These are phyloP conservation scores for Phytophthora pini DNA, from an alignment of 352 stramenopile genomes.

Conservation along the genomic window DNA sequence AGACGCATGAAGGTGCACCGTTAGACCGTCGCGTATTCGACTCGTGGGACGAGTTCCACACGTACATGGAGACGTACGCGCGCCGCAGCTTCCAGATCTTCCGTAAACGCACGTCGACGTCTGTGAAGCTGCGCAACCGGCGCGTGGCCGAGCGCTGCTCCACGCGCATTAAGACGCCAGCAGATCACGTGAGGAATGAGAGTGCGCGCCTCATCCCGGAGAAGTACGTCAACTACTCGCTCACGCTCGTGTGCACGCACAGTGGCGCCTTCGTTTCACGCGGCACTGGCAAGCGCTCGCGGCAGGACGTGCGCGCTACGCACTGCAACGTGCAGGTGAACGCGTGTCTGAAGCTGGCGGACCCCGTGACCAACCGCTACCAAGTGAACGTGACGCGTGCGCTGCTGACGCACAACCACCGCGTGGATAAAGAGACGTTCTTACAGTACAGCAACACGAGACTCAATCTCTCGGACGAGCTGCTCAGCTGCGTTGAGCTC, in stretches of 20 bases:
- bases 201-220: constrained; percentile 36
- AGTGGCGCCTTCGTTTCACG: constrained; percentile 42
- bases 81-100: constrained; percentile 45
- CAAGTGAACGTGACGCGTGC: constrained; percentile 39
- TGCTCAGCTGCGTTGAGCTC: constrained; percentile 43
- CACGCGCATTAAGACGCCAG: constrained; percentile 7
- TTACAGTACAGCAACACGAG: constrained; percentile 44
- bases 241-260: constrained; percentile 50
- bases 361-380: constrained; percentile 36
- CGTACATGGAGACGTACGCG: constrained; percentile 37
- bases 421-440: constrained; percentile 42
- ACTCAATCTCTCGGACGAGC: constrained; percentile 33
- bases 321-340: constrained; percentile 45
- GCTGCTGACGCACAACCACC: constrained; percentile 41
- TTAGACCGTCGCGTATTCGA: constrained; percentile 35
- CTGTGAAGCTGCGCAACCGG: constrained; percentile 42
- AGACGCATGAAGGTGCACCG: constrained; percentile 24
- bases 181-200: constrained; percentile 2
- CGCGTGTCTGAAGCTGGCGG: constrained; percentile 42
- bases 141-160: constrained; percentile 25
- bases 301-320: constrained; percentile 40
- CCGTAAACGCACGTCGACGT: constrained; percentile 48
- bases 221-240: constrained; percentile 42
- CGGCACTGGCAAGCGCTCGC: constrained; percentile 35
- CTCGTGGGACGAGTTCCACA: constrained; percentile 41